These are phyloP conservation scores for Coemansia reversa DNA, from an alignment of 192 early-diverging fungal genomes.

Conservation along the genomic window DNA sequence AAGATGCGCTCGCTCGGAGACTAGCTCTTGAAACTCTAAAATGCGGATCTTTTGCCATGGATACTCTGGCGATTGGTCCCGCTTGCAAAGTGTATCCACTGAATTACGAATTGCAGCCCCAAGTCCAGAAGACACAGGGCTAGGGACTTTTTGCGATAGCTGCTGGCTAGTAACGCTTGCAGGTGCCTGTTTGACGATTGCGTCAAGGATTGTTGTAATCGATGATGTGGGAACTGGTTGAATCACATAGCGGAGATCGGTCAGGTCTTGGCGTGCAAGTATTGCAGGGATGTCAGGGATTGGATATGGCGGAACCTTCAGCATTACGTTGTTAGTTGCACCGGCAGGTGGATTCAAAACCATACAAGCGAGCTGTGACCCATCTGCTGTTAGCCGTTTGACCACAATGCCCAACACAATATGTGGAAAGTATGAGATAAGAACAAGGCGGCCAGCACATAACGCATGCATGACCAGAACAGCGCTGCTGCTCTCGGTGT, in stretches of 20 bases:
- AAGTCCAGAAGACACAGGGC: conserved; percentile 40
- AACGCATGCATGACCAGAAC: conserved; percentile 65
- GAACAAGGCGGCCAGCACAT: conserved; percentile 68
- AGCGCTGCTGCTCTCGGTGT: conserved; percentile 39
- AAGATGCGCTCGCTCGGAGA: conserved; percentile 60
- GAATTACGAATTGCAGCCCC: conserved; percentile 30
- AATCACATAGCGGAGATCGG: conserved; percentile 15
- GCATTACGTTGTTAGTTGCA: neutral
- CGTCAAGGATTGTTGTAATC: conserved; percentile 23
- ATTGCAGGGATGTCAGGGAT: conserved; percentile 15
- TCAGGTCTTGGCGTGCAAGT: conserved; percentile 14
- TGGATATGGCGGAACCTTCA: conserved; percentile 29
- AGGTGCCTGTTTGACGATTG: conserved; percentile 21
- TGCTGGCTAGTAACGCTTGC: conserved; percentile 11
- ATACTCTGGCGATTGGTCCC: conserved; percentile 58
- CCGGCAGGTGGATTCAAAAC: conserved; percentile 22
- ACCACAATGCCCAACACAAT: conserved; percentile 28
- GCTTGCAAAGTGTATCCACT: conserved; percentile 32
- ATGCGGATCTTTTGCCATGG: conserved; percentile 86
- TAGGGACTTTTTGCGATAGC: conserved; percentile 9
- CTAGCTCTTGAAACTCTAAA: conserved; percentile 80
- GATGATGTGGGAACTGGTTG: conserved; percentile 19
- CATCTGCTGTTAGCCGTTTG: conserved; percentile 24
- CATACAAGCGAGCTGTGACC: conserved; percentile 43
- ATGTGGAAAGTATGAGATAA: conserved; percentile 69